phyloP scores from a whole-genome alignment of 1,139 yeast genomes.

The Candida pseudoviswanathii region DNA sequence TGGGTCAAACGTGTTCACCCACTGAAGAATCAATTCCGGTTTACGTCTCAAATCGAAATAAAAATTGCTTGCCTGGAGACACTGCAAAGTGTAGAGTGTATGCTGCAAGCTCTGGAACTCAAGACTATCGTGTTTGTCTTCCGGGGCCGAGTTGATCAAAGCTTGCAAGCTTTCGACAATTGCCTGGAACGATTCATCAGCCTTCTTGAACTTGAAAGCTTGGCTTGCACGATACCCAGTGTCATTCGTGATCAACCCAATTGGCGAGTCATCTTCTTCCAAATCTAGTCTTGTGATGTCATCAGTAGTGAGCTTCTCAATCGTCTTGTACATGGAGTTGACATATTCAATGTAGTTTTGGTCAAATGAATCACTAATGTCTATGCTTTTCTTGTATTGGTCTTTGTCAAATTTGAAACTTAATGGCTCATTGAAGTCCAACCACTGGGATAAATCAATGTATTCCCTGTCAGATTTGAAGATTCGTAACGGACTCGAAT shows the following conservation, averaged over 20 bases:
- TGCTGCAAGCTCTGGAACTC: constrained; percentile 12
- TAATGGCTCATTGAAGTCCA: constrained; percentile 27
- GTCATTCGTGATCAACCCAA: constrained; percentile 36
- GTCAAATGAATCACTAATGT: constrained; percentile 21
- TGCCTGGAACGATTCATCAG: constrained; percentile 31
- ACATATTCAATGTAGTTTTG: constrained; percentile 29
- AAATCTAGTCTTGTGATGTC: constrained; percentile 20
- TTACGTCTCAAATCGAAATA: constrained; percentile 40
- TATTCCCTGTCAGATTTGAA: constrained; percentile 16
- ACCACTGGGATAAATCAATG: constrained; percentile 41
- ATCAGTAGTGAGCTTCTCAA: constrained; percentile 31
- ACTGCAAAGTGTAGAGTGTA: constrained; percentile 53
- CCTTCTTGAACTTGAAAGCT: constrained; percentile 15
- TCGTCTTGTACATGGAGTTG: constrained; percentile 34
- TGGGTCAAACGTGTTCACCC: constrained; percentile 70
- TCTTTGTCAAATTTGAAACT: constrained; percentile 33
- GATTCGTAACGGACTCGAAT: constrained; percentile 11
- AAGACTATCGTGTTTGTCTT: constrained; percentile 8
- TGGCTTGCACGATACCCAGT: constrained; percentile 15
- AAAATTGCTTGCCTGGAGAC: constrained; percentile 58
- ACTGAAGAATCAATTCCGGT: constrained; percentile 51
- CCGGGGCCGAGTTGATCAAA: constrained; percentile 18
- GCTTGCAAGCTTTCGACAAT: constrained; percentile 26
- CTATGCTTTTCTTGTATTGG: constrained; percentile 30
- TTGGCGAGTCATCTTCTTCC: constrained; percentile 29